Evolutionary conservation across 2,329 filamentous ascomycete genomes (phyloP), one percentile per base, ranked within the genome.

Genomic region (Hypoxylon sp.): DNA sequence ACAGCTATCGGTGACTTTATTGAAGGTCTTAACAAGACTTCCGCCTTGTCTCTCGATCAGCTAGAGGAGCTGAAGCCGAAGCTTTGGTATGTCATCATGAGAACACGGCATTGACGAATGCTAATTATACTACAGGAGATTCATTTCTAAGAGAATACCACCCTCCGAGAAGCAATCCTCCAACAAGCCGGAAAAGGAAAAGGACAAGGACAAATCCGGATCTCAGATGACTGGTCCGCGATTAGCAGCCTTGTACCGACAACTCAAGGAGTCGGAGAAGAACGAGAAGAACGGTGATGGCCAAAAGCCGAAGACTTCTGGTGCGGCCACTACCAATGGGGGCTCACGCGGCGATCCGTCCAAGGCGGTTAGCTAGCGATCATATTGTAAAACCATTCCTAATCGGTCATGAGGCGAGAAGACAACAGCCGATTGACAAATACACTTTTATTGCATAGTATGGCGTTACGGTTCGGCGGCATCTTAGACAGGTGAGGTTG

Each of bases 1-100:
- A 77, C 74, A n/a, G 75, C 74, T 54, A 77, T 77, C 53, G 75
- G 75, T 36, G 72, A 77, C 54, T 77, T 77, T 42, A 77, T 77
- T 22, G 75, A 77, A 55, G 73, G 75, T 24, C 68, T 77, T 16
- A 70, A 76, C 24, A 73, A 72, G 62, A 76, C 71, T 26, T 76
- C 75, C 2, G 74, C 72, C 20, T 60, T 77, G 36, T 58, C 64
- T 22, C 58, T 66, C 32, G 72, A 72, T 16, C 71, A 77, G 53
- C 72, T 76, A 57, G 72, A 74, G 44, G 75, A 75, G 22, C 72
- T 77, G n/a, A 77, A 77, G 64, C 75, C 75, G 14, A 77, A 77
- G 63, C 68, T 77, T 64, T 77, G 75, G 75, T 77, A 74, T 53
- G 75, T 68, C 11, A 5, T 3, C 8, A 6, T n/a, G 2, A 54